Base-by-base conservation (phyloP, 441 rosid species). In the Breynia disticha region DNA sequence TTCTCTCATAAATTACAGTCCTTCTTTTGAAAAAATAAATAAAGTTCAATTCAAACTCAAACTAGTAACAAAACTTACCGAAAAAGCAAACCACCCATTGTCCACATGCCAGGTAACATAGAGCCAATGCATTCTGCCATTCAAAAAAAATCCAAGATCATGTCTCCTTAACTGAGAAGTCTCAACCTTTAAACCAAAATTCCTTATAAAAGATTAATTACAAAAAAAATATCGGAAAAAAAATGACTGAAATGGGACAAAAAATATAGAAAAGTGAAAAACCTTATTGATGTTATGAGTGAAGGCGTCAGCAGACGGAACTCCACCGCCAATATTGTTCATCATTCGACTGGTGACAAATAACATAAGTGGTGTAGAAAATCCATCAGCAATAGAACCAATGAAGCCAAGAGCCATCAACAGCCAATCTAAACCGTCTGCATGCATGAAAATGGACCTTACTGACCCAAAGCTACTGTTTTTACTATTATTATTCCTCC, bases 341-440 rank as follows among this genome's bases (percentile, higher is more conserved):
- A 86, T 82, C 66, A 90, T 57, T 63, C 56, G 69, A 63, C 97
- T 84, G 2, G 83, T 76, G 16, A 86, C 59, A 48, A 73, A 67
- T 72, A 86, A 59, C 24, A 79, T 73, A 56, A 84, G 63, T 2
- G 95, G 95, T 2, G 84, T 75, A 16, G 75, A 60, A 48, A 79
- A 73, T 0, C 97, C 97, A 62, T 86, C 95, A 47, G 79, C 87
- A 7, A 90, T 28, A 24, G 94, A 79, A 28, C 97, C 97, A 46
- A 86, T 65, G 46, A 80, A 62, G 12, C 97, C 97, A 13, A 84
- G 65, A 52, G 55, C 61, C 95, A 90, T 86, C 57, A 86, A 63
- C 56, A 73, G 16, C 82, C 68, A 64, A 59, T 90, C 97, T 7
- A 67, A 60, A 7, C 67, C 61, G 54, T 90, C 97, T 5, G 93